These are phyloP conservation scores for Yamadazyma sp. DNA, from an alignment of 1,139 yeast genomes.

Conservation along the genomic window DNA sequence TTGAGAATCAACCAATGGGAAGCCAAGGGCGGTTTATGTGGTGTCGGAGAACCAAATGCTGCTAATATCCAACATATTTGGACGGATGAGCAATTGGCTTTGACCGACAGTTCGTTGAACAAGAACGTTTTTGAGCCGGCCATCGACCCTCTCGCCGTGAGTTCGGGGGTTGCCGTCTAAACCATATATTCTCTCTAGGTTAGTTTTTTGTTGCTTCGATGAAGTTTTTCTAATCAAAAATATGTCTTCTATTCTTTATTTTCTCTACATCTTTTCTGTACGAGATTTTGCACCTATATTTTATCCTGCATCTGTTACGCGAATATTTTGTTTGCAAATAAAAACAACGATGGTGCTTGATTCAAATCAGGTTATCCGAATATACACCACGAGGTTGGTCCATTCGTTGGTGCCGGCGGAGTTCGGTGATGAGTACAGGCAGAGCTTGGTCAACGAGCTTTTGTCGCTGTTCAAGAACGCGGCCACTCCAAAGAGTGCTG, in stretches of 20 bases:
- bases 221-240: conserved; percentile 5
- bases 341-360: conserved; percentile 26
- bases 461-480: conserved; percentile 14
- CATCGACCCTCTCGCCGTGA: conserved; percentile 60
- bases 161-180: conserved; percentile 55
- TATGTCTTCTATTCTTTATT: too few relatives aligned
- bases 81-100: conserved; percentile 76
- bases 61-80: conserved; percentile 61
- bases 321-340: not conserved
- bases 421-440: conserved; percentile 38
- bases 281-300: too few relatives aligned
- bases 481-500: not conserved
- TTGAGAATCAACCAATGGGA: conserved; percentile 81
- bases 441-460: conserved; percentile 34
- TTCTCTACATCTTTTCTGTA: too few relatives aligned
- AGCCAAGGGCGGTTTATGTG: conserved; percentile 78
- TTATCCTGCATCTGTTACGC: not conserved
- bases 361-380: conserved; percentile 31
- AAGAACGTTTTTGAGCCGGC: conserved; percentile 63
- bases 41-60: conserved; percentile 66
- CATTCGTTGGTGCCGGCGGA: conserved; percentile 39
- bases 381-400: conserved; percentile 39
- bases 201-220: conserved; percentile 4
- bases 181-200: not conserved
- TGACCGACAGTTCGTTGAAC: conserved; percentile 62